Conservation (phyloP, 768 basidiomycete genomes). For the Termitomyces sp. region DNA sequence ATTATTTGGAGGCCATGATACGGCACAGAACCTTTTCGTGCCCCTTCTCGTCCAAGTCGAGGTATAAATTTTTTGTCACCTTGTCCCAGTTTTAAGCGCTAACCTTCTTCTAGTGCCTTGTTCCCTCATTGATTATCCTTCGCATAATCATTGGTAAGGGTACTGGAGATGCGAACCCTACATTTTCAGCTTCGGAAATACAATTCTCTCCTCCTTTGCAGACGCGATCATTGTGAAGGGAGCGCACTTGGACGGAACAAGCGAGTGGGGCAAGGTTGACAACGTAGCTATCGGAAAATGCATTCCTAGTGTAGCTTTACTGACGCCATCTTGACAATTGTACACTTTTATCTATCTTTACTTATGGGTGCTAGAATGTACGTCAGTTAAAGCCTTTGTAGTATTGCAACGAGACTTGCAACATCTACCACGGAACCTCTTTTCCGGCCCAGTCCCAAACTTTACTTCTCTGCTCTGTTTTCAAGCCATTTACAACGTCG, state of each 20-base stretch:
- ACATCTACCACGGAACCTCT: conserved; percentile 33
- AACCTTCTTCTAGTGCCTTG: conserved; percentile 1
- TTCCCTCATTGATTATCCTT: conserved; percentile 7
- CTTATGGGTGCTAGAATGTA: background rate
- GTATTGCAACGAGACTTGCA: background rate
- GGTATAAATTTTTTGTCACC: conserved; percentile 3
- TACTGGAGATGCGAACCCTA: background rate
- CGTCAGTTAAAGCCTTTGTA: no score
- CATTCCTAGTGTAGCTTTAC: background rate
- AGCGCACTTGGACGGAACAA: background rate
- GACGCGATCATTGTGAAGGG: background rate
- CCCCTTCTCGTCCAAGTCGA: conserved; percentile 19
- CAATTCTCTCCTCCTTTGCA: background rate
- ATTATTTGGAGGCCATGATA: conserved; percentile 15
- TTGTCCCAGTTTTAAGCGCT: background rate
- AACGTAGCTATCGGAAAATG: background rate
- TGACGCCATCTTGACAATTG: no score
- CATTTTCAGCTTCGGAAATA: background rate
- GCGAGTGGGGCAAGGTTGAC: background rate
- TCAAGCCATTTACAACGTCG: conserved; percentile 37
- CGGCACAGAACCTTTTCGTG: conserved; percentile 17
- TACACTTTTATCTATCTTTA: background rate
- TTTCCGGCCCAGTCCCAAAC: conserved; percentile 57
- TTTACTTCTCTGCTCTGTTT: conserved; percentile 36
- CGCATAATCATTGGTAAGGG: background rate